Percentiles rank a stretch among this genome's conserved stretches.
phyloP scores from a whole-genome alignment of 371 early-diverging fungal species.

The Dinochytrium kinnereticum region DNA sequence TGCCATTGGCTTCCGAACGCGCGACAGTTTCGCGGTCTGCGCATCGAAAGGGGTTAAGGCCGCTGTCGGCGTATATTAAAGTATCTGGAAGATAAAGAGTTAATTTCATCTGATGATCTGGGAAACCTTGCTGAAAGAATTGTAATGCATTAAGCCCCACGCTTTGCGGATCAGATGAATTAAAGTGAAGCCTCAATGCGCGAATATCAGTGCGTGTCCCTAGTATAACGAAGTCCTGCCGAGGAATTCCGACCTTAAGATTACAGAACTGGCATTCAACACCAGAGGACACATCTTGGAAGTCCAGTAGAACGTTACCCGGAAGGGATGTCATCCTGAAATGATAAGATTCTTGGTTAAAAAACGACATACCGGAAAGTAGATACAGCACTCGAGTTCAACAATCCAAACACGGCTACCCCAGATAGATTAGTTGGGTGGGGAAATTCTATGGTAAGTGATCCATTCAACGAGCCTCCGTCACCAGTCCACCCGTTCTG shows the following conservation, averaged over 20 bases:
- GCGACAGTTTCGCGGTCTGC: neutral
- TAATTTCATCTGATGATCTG: neutral
- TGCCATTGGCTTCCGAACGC: neutral
- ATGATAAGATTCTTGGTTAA: neutral
- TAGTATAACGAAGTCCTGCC: neutral
- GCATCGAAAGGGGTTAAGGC: neutral
- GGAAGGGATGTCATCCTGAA: neutral
- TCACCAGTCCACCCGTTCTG: neutral
- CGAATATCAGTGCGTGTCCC: neutral
- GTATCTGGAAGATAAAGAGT: neutral
- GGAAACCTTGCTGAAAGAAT: slow-evolving; percentile 2
- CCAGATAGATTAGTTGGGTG: neutral
- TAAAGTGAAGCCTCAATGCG: neutral
- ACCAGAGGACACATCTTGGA: neutral
- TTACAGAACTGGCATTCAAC: neutral
- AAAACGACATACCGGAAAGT: neutral
- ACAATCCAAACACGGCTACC: neutral
- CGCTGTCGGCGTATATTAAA: neutral
- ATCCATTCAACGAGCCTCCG: neutral
- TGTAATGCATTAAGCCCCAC: neutral
- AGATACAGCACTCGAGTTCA: neutral
- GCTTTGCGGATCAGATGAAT: neutral
- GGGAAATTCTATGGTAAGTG: neutral
- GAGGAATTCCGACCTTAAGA: neutral
- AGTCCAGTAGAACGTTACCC: neutral